Evolutionary conservation across 495 filamentous ascomycete genomes (phyloP), one percentile per base, ranked within the genome.

Genomic region (Aspergillus biplanus): DNA sequence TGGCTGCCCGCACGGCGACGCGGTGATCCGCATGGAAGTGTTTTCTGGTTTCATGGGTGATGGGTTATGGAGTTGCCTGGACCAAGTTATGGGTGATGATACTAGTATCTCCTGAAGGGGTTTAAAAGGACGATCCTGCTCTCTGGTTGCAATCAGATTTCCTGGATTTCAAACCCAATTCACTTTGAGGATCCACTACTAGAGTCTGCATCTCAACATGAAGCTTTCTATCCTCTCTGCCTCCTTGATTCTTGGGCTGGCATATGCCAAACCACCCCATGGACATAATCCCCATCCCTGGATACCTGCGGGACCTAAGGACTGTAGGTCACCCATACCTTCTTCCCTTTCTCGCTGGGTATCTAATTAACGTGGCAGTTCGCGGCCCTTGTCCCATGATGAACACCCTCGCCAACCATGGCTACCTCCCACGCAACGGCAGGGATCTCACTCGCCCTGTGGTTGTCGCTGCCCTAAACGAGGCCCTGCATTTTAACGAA

Each of bases 341-440:
- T n/a, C 7, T 49, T 13, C 37, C 37, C 13, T 39, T 13, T 1
- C 37, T 39, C 37, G 37, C 21, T 27, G 21, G 21, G 21, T 27
- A 27, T 39, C 37, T 12, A 42, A 42, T 35, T 65, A 68, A 49
- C 34, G 8, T 0, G 15, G 42, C 15, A 70, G 67, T 58, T 33
- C 68, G 68, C 34, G 58, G 63, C 7, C 73, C 75, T 27, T 78
- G 85, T 58, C 85, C 85, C 0, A 83, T 80, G 59, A 70, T 87
- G 21, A 86, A 87, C 65, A 74, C 81, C 13, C 73, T 86, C 42
- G 84, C 85, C 1, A 87, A 87, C 72, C 84, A 86, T 68, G 76
- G 74, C 55, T 86, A 83, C 61, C 75, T 88, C 15, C 79, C 82
- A 2, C 84, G 78, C 58, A 77, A 82, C 66, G 85, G 86, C 46